Evolutionary conservation across 2,329 filamentous ascomycete species (phyloP).

Genomic region (Fusarium burgessii): DNA sequence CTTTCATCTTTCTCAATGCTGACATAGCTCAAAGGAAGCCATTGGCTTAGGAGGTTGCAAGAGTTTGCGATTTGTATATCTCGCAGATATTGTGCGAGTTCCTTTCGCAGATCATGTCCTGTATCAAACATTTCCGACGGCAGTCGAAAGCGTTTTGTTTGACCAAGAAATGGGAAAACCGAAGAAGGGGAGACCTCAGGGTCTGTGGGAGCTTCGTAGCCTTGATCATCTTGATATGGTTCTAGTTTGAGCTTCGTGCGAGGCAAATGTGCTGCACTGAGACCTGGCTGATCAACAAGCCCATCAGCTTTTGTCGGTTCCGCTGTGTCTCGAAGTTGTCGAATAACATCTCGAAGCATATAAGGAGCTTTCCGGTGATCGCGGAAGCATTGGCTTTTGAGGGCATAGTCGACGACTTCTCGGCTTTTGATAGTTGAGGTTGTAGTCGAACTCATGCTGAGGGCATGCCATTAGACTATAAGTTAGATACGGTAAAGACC

Average conservation of each 20-base stretch:
- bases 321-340: slow-evolving; percentile 31
- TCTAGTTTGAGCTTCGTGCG: slow-evolving; percentile 21
- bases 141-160: slow-evolving; percentile 28
- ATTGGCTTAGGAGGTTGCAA: slow-evolving; percentile 42
- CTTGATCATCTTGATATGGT: background rate
- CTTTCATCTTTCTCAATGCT: slow-evolving; percentile 45
- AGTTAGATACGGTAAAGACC: background rate
- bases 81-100: slow-evolving; percentile 39
- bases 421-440: slow-evolving; percentile 8
- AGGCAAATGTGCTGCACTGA: slow-evolving; percentile 35
- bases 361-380: slow-evolving; percentile 45
- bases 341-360: slow-evolving; percentile 42
- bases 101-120: slow-evolving; percentile 35
- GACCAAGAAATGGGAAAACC: background rate
- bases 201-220: background rate
- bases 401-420: slow-evolving; percentile 45
- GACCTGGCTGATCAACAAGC: slow-evolving; percentile 41
- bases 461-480: background rate
- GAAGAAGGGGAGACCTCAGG: background rate
- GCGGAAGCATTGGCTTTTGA: slow-evolving; percentile 44
- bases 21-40: slow-evolving; percentile 49
- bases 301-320: slow-evolving; percentile 17
- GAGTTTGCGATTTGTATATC: slow-evolving; percentile 31
- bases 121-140: slow-evolving; percentile 44
- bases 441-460: slow-evolving; percentile 15